Base-by-base conservation (phyloP, 805 yeast genomes). In the Huiozyma sinensis region DNA sequence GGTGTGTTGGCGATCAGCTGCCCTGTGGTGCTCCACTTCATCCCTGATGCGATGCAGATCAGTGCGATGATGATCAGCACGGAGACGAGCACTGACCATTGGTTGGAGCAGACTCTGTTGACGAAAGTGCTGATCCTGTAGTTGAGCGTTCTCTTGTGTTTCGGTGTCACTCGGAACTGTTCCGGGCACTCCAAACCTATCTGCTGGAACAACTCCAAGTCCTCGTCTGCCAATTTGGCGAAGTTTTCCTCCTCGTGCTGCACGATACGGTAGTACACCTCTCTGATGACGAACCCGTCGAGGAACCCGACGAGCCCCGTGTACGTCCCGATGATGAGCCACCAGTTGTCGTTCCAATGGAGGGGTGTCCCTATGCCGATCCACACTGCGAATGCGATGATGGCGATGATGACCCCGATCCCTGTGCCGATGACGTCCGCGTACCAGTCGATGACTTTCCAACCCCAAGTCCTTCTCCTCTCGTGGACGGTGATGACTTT, bases 271-370 rank as follows among this genome's bases (percentile, higher is more conserved):
- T 55, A 58, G 37, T 64, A 68, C 12, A 62, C 66, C 43, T 67
- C 63, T 51, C 74, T 57, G 33, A 69, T 52, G 33, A 64, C 66
- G 47, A 66, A 70, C 2, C 73, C 72, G 47, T 69, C 73, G 39
- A 65, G 42, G 47, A 68, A 69, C 1, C 73, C 73, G 36, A 69
- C 56, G 24, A 69, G 55, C 13, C 74, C 74, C 0, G 73, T 66
- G 47, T 70, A 69, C 1, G 74, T 68, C 39, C 74, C 74, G 47
- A 68, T 69, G 36, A 70, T 67, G 36, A 69, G 53, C 72, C 72
- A 69, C 74, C 73, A 69, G 44, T 67, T 57, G 39, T 58, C 62
- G 49, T 50, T 50, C 64, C 65, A 70, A 31, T 51, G 28, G 66
- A 69, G 57, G n/a, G 55, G 43, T 35, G 50, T 41, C 36, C 74